Base-by-base conservation (phyloP, 768 basidiomycete genomes). In the Auricularia auricula-judae region DNA sequence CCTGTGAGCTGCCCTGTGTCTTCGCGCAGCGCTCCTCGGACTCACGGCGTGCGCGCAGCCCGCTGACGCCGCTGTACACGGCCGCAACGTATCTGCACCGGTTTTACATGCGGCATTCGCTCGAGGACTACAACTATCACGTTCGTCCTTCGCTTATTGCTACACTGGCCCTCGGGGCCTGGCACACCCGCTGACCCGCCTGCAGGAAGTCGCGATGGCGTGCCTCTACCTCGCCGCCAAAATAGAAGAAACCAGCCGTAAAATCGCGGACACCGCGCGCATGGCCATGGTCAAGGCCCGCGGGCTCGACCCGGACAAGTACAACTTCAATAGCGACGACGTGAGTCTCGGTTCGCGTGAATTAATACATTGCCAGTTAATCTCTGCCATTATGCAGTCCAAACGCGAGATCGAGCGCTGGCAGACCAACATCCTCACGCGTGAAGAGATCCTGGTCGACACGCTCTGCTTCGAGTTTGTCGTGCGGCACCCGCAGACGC, bases 141-240 rank as follows among this genome's bases (percentile, higher is more conserved):
- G 91, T 88, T 75, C 67, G 78, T 66, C 66, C n/a, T 63, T 59
- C 63, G 36, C 3, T 62, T 11, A 60, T 16, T 29, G 3, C 1
- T 36, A 29, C 16, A 12, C 62, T 29, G 29, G 29, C 29, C 29
- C 29, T 29, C 29, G 29, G 29, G 29, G 51, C 2, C 11, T 39
- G 16, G 53, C 29, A 66, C 65, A 47, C 64, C 58, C 67, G 56
- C 67, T 66, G 60, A 62, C 60, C 35, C 43, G 62, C 33, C 14
- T 65, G 61, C 64, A 93, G 91, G 86, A 91, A 68, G 86, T 91
- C 51, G 91, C 92, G 35, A 91, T 89, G 12, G 81, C 91, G 3
- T 93, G 90, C 72, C 84, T 93, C 66, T 93, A 93, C 70, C 81
- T 93, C 65, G 89, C 91, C 0, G 91, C 91, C n/a, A 93, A 93